These are phyloP conservation scores for Magnolia officinalis DNA, from an alignment of 164 flowering plant species.

Conservation along the genomic window DNA sequence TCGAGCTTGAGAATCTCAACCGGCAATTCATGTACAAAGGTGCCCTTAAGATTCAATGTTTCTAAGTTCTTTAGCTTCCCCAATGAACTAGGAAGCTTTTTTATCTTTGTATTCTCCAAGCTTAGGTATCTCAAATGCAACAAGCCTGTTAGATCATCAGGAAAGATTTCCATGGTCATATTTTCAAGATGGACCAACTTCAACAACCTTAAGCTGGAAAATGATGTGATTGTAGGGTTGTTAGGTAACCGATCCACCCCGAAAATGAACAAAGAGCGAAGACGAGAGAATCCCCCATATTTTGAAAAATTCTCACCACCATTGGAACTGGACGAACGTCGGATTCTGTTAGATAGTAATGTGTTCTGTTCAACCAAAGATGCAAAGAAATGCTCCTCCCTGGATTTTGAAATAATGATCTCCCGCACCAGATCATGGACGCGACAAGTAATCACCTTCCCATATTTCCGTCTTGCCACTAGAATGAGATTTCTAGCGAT, in stretches of 20 bases:
- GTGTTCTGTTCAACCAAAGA: neutral
- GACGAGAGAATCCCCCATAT: neutral
- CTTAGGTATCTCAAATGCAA: conserved; percentile 7
- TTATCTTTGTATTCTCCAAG: conserved; percentile 8
- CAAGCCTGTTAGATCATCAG: neutral
- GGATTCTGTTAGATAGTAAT: neutral
- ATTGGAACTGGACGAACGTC: conserved; percentile 21
- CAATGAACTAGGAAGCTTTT: conserved; percentile 6
- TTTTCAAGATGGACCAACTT: conserved; percentile 5
- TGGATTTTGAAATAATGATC: neutral
- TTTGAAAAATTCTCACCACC: neutral
- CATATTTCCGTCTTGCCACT: neutral
- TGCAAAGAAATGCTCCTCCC: conserved; percentile 6
- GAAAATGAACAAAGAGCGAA: conserved; percentile 6
- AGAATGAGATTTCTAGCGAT: no score
- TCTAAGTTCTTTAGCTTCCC: conserved; percentile 9
- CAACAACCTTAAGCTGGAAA: neutral
- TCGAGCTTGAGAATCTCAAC: conserved; percentile 8
- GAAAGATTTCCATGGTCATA: conserved; percentile 1
- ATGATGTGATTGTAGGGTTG: neutral
- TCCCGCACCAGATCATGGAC: conserved; percentile 18
- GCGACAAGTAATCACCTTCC: conserved; percentile 3
- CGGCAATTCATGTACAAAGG: conserved; percentile 9
- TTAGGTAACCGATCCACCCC: no score
- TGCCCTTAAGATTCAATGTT: conserved; percentile 7